Base-by-base conservation (phyloP, 306 rosid species). In the Acacia crassicarpa region DNA sequence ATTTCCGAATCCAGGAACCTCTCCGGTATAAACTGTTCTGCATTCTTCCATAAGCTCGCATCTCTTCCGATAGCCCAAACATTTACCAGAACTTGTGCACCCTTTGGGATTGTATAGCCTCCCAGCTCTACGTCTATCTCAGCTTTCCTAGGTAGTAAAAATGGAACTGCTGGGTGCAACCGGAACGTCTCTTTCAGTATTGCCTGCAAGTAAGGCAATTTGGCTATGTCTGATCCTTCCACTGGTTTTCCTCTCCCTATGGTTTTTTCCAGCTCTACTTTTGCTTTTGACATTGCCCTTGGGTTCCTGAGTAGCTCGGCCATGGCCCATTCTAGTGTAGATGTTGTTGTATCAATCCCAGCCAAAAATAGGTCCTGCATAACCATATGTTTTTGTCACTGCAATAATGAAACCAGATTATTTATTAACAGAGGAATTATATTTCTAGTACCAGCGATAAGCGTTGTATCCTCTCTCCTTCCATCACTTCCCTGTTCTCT, bases 261-360 rank as follows among this genome's bases (percentile, higher is more conserved):
- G 49, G 38, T 65, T 46, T 83, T 22, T 7, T 53, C 45, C 6
- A 79, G 75, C 77, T 87, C 88, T 82, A 44, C 65, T 82, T 77
- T 72, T 2, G 87, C 87, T 67, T 81, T 89, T 30, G 84, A 78
- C 46, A 87, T 58, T 8, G 43, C 82, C 30, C 74, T 58, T 23
- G 89, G 91, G 83, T 80, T 82, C 23, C 63, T 48, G 9, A 90
- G 59, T 1, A 85, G 32, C 66, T 74, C 63, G 2, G 91, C 83
- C 92, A 87, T 85, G 19, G 85, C 87, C 92, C 89, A 89, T 74
- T 89, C 88, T 0, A 83, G 4, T 1, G 78, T 68, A 5, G 67
- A 2, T 3, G 91, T 23, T 3, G 87, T 85, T 77, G 91, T 87
- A 30, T 87, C 88, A 0, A 59, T 81, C 11, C 91, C 89, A 0